Percentiles rank a stretch among this genome's conserved stretches.
These are phyloP conservation scores for Colletotrichum lentis DNA, from an alignment of 2,329 filamentous ascomycete genomes.

Conservation along the genomic window DNA sequence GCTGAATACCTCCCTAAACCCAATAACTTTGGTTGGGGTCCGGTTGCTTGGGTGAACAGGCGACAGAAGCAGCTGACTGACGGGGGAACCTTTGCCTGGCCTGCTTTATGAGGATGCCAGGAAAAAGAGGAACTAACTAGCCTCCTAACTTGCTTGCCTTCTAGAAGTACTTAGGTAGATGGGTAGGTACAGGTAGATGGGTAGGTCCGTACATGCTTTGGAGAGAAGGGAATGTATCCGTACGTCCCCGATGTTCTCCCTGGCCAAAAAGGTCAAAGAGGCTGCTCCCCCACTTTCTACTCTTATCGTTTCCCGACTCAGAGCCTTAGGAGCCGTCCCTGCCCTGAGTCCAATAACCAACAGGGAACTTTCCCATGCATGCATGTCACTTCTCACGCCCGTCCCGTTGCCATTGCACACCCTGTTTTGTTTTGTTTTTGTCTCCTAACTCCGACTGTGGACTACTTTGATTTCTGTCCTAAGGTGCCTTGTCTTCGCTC, in stretches of 20 bases:
- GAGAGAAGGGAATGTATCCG: not conserved
- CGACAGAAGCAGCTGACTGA: not conserved
- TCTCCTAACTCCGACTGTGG: conserved; percentile 14
- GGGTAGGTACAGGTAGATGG: too few species aligned
- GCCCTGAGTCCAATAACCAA: conserved; percentile 18
- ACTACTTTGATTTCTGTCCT: conserved; percentile 12
- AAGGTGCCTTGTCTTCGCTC: conserved; percentile 11
- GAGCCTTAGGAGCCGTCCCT: conserved; percentile 2
- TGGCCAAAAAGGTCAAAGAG: not conserved
- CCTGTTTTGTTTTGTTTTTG: conserved; percentile 23
- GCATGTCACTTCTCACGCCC: conserved; percentile 34
- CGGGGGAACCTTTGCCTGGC: not conserved
- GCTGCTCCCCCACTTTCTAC: not conserved
- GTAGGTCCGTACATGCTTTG: too few species aligned
- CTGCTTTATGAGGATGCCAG: not conserved
- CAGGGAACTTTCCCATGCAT: conserved; percentile 25
- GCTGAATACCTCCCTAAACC: not conserved
- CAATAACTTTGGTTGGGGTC: too few species aligned
- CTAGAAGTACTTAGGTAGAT: not conserved
- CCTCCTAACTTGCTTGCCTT: too few species aligned
- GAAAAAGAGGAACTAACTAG: not conserved
- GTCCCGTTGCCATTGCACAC: conserved; percentile 19
- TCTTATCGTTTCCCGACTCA: not conserved
- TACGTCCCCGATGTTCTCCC: not conserved
- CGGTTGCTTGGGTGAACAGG: not conserved